Evolutionary conservation across 2,329 filamentous ascomycete species (phyloP), one percentile per base, ranked within the genome.

Genomic region (Thelonectria rubi): DNA sequence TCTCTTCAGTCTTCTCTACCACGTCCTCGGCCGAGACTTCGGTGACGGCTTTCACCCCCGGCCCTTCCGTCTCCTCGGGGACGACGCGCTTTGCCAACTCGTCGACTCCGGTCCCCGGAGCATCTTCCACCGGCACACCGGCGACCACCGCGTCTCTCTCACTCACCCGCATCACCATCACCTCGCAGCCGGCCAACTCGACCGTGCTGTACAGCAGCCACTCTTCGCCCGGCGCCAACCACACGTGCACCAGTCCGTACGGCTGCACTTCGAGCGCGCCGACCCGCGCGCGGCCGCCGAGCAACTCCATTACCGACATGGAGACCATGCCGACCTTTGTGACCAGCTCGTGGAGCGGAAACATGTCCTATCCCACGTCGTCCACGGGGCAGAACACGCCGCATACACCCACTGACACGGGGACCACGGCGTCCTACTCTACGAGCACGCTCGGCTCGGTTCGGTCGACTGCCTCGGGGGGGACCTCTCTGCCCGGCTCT

Each of bases 311-410:
- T 1, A 21, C 47, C 17, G 59, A 69, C 34, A 37, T 71, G 11
- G 69, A 71, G 59, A 71, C 69, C 0, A 65, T 70, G 53, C 69
- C 69, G 3, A 67, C 58, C 1, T n/a, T 68, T 17, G 21, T 59
- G 6, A 59, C 55, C 2, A 71, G 63, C 14, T 69, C 67, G 24
- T 39, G 63, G 15, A 58, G 59, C 20, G 39, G 48, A n/a, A 63
- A 54, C 5, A 64, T 62, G 10, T 65, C 60, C 2, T 14, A 45
- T 21, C 17, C 42, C 5, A 15, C 42, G 2, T 9, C 42, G 1
- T 45, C 42, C 5, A 7, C 4, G 3, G 42, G 11, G 17, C 17
- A 43, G 52, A 15, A 46, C 3, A 32, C 24, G 3, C 48, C 65
- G 0, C 18, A 20, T 14, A 45, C 9, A 6, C 8, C 24, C 30